These are phyloP conservation scores for Symbiodinium natans DNA, from an alignment of 73 alveolate genomes.

Conservation along the genomic window DNA sequence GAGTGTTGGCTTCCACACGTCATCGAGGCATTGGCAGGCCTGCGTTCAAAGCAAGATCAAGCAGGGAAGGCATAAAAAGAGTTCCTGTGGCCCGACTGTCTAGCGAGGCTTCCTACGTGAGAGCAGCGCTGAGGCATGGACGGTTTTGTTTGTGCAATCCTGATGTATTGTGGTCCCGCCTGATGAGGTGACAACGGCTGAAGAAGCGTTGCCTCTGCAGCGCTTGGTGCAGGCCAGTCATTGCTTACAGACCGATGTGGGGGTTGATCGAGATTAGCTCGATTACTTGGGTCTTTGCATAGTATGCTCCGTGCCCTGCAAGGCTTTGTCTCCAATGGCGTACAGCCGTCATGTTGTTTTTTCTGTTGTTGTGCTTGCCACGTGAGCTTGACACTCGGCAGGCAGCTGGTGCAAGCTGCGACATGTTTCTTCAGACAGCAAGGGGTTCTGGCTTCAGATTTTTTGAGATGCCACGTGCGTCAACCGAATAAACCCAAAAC, in stretches of 20 bases:
- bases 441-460: constrained; percentile 4
- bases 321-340: constrained; percentile 8
- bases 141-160: background rate
- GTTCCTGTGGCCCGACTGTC: no score
- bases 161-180: no score
- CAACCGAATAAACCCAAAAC: no score
- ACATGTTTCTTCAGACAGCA: constrained; percentile 52
- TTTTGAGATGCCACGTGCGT: background rate
- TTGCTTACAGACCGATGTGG: no score
- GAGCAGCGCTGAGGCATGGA: background rate
- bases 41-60: no score
- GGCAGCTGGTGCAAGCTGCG: constrained; percentile 85
- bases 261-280: no score
- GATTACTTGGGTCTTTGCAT: no score
- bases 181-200: no score
- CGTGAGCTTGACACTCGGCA: background rate
- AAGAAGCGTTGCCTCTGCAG: background rate
- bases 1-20: constrained; percentile 83
- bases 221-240: background rate
- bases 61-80: no score
- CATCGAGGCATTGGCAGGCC: constrained; percentile 53
- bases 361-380: background rate
- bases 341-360: background rate
- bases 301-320: no score
- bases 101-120: constrained; percentile 4